Evolutionary conservation across 1,284 basidiomycete genomes (phyloP), one percentile per base, ranked within the genome.

Genomic region (Anthracocystis panici-leucophaei): DNA sequence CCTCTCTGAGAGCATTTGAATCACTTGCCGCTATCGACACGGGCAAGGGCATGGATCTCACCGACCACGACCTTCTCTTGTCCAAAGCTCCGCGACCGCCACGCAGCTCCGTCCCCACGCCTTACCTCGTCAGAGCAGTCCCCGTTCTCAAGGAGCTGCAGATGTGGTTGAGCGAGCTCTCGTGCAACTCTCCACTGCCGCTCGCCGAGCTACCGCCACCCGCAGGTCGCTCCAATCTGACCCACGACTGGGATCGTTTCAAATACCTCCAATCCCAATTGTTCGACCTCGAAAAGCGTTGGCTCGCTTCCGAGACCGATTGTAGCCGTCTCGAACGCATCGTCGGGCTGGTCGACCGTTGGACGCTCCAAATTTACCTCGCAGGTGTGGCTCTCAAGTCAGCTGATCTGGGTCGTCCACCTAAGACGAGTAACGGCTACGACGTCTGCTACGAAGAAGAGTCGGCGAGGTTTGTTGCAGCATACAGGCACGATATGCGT

Each of bases 241-340:
- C 57, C 0, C 71, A 74, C 48, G 65, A 74, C 40, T 74, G 71
- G 71, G 71, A 74, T 20, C 71, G 71, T 11, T 74, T 74, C 65
- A 74, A 74, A 35, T 74, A 68, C 38, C 61, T 68, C 8, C 60
- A 74, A 41, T 65, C 60, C 11, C 71, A 74, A 35, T 54, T 74
- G 18, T 65, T 74, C 21, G 71, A 74, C 20, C 27, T 67, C 14
- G 71, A 74, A 35, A 74, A 74, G 41, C 65, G 71, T 10, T 74
- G 71, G 71, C 41, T 67, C 4, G 52, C 56, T 23, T 59, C 71
- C 18, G 71, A 74, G 54, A 55, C 65, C 20, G 71, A 74, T 31
- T 74, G 61, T 44, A 74, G 65, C 23, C 61, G 61, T 20, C 65
- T 74, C n/a, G 71, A 74, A 51, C 53, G 65, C 21, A 74, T 74